These are phyloP conservation scores for Trichomonas gallinae DNA, from an alignment of 208 protist species.

Conservation along the genomic window DNA sequence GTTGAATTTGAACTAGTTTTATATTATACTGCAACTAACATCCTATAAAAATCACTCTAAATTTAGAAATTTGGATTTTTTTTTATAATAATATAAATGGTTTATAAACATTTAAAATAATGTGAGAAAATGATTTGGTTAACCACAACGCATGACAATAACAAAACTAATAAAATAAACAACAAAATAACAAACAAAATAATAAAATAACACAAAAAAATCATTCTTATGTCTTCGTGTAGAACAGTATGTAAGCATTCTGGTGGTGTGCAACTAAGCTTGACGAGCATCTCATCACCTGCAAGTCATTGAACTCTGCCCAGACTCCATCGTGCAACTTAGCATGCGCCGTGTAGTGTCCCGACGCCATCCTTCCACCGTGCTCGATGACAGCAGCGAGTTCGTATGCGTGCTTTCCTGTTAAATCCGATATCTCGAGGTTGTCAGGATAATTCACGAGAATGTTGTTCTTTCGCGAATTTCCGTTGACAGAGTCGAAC, in stretches of 20 bases:
- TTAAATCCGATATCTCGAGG: background rate
- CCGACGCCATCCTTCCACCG: background rate
- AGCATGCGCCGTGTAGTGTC: background rate
- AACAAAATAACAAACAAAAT: background rate
- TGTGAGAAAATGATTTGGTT: too few species aligned
- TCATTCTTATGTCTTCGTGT: background rate
- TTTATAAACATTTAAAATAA: too few species aligned
- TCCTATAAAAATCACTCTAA: too few species aligned
- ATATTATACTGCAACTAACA: too few species aligned
- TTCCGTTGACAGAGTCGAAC: background rate
- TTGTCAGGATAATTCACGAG: background rate
- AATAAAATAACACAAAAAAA: background rate
- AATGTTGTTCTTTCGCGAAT: background rate
- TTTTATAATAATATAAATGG: too few species aligned
- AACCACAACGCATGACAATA: background rate
- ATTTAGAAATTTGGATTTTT: too few species aligned
- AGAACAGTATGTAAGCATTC: background rate
- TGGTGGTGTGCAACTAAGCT: background rate
- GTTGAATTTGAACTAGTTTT: too few species aligned
- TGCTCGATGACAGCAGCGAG: background rate
- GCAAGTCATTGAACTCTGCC: background rate
- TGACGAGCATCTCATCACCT: background rate
- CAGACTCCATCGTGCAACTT: background rate
- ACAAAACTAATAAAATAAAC: background rate
- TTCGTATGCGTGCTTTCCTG: background rate